Conservation (phyloP, 805 yeast species). For the Wickerhamomyces strasburgensis region DNA sequence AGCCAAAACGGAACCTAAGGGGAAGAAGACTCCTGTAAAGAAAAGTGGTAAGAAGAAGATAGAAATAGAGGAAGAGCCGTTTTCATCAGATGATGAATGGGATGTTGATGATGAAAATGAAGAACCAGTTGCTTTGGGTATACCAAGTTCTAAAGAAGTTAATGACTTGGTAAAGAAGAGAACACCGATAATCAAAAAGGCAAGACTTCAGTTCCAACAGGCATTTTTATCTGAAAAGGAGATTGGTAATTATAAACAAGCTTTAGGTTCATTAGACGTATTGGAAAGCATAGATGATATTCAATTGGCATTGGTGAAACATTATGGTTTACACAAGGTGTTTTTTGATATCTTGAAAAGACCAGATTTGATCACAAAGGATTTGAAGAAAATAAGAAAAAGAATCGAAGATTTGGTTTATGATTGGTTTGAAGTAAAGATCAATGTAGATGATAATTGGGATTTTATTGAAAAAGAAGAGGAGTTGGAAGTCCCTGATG, state of each 20-base stretch:
- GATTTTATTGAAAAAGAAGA: slow-evolving; percentile 13
- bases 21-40: slow-evolving; percentile 11
- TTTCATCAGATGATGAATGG: slow-evolving; percentile 26
- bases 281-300: slow-evolving; percentile 20
- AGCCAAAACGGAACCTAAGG: background rate
- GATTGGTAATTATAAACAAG: slow-evolving; percentile 10
- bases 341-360: slow-evolving; percentile 30
- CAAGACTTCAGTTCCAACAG: slow-evolving; percentile 26
- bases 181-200: slow-evolving; percentile 22
- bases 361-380: slow-evolving; percentile 27
- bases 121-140: slow-evolving; percentile 17
- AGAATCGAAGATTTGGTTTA: slow-evolving; percentile 15
- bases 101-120: slow-evolving; percentile 17
- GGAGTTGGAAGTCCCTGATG: slow-evolving; percentile 9
- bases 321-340: slow-evolving; percentile 29
- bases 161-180: slow-evolving; percentile 13
- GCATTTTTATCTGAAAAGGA: slow-evolving; percentile 16
- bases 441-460: slow-evolving; percentile 29
- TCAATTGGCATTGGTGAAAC: slow-evolving; percentile 28
- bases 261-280: slow-evolving; percentile 22
- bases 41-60: slow-evolving; percentile 5
- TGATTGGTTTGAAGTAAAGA: slow-evolving; percentile 24
- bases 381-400: slow-evolving; percentile 14
- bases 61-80: slow-evolving; percentile 18
- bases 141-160: slow-evolving; percentile 15